Conservation (phyloP, 176 grass and related monocot species). For the Aegilops umbellulata region DNA sequence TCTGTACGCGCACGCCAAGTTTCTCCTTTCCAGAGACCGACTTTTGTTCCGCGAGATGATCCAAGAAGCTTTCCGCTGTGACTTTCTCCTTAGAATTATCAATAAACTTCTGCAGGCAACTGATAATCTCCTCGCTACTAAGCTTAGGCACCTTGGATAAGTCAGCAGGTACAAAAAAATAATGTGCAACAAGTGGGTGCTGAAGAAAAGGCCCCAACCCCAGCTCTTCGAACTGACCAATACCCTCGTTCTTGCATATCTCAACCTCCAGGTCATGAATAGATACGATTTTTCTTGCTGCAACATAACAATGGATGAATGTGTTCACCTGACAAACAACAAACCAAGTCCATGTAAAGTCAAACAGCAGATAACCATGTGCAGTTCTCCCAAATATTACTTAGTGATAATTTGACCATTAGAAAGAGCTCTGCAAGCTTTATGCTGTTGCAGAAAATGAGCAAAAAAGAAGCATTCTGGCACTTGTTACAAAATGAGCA, state of each 20-base stretch:
- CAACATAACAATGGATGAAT: constrained; percentile 89
- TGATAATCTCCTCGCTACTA: constrained; percentile 62
- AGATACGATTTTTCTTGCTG: constrained; percentile 64
- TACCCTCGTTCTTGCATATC: constrained; percentile 83
- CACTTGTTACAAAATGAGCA: not conserved
- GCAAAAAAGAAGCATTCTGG: not conserved
- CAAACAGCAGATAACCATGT: constrained; percentile 16
- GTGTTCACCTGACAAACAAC: constrained; percentile 67
- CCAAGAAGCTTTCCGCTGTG: constrained; percentile 63
- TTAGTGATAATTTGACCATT: constrained; percentile 9
- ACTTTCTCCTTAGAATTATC: constrained; percentile 51
- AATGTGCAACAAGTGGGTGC: constrained; percentile 66
- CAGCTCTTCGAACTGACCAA: constrained; percentile 79
- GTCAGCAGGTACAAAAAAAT: constrained; percentile 62
- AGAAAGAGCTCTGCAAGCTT: constrained; percentile 18
- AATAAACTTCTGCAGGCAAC: constrained; percentile 48
- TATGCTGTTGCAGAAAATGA: not conserved
- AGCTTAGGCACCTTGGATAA: constrained; percentile 55
- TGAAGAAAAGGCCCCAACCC: constrained; percentile 70
- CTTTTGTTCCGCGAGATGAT: constrained; percentile 62
- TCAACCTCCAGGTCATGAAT: constrained; percentile 79
- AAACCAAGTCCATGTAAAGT: constrained; percentile 27
- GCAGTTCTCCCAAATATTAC: constrained; percentile 6
- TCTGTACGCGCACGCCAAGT: constrained; percentile 75
- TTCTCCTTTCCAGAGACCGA: constrained; percentile 58